These are phyloP conservation scores for Ambrosia trifida DNA, from an alignment of 129 eudicot species.

Conservation along the genomic window DNA sequence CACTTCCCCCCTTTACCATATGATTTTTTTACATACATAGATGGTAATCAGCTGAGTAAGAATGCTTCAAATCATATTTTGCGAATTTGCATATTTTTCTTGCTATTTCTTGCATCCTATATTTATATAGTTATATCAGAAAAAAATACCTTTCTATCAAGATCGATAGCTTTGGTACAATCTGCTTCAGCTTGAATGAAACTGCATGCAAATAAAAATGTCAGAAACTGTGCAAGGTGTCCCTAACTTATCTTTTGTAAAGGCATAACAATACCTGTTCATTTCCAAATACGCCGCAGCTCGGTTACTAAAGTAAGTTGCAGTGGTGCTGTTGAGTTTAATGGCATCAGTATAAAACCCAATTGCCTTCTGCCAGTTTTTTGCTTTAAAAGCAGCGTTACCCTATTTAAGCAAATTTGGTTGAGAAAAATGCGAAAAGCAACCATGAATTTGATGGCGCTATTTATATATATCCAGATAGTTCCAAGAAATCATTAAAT, in stretches of 20 bases:
- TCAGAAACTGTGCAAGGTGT: not conserved
- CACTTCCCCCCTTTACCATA: no score
- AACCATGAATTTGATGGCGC: not conserved
- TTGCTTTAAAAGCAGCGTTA: conserved; percentile 76
- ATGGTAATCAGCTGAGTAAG: no score
- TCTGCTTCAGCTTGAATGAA: conserved; percentile 80
- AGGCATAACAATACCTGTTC: conserved; percentile 48
- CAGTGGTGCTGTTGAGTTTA: conserved; percentile 64
- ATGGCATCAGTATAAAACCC: conserved; percentile 90
- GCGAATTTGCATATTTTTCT: no score
- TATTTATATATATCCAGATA: not conserved
- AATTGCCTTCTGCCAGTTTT: conserved; percentile 77
- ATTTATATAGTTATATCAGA: not conserved
- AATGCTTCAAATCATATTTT: no score
- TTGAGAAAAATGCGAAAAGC: not conserved
- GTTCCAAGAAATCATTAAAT: not conserved
- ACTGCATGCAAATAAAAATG: conserved; percentile 40
- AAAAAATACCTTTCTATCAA: conserved; percentile 73
- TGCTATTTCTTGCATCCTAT: no score
- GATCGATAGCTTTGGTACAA: conserved; percentile 78
- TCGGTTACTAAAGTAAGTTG: conserved; percentile 79
- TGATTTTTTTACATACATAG: no score
- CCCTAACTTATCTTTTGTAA: not conserved
- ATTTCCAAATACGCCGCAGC: conserved; percentile 88
- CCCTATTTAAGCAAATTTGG: conserved; percentile 47